Evolutionary conservation across 2,329 filamentous ascomycete species (phyloP).

Genomic region (Xylariales sp.): DNA sequence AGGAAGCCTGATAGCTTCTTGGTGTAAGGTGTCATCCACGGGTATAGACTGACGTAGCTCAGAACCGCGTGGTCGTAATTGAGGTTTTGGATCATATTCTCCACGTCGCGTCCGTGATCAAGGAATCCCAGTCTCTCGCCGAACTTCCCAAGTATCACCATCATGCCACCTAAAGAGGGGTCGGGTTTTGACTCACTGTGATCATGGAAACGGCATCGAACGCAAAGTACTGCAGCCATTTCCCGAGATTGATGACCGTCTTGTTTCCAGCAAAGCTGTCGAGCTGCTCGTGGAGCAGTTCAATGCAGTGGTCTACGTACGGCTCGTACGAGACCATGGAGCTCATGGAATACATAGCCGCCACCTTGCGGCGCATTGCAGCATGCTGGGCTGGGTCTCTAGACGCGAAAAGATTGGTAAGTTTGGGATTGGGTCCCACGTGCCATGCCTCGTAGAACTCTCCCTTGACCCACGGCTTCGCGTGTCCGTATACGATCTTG

Average conservation of each 20-base stretch:
- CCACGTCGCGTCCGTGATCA: background rate
- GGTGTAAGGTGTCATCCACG: background rate
- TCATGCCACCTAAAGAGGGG: background rate
- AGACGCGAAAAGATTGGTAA: background rate
- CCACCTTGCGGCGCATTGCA: background rate
- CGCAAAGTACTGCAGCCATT: conserved; percentile 2
- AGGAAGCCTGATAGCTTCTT: background rate
- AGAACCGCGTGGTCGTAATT: background rate
- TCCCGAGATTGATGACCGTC: background rate
- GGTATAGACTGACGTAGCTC: background rate
- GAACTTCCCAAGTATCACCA: background rate
- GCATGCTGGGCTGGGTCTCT: background rate
- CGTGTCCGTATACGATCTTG: background rate
- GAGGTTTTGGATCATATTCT: background rate
- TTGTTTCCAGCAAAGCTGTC: background rate
- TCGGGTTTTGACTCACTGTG: background rate
- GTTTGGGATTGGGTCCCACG: background rate
- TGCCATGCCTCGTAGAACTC: background rate
- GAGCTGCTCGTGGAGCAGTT: background rate
- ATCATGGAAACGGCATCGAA: background rate
- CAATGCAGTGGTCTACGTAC: background rate
- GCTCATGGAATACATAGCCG: background rate
- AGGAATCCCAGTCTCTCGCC: background rate
- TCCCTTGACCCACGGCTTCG: background rate
- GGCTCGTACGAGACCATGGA: background rate